Conservation (phyloP, 2,329 filamentous ascomycete species). For the Trematosphaeria pertusa region DNA sequence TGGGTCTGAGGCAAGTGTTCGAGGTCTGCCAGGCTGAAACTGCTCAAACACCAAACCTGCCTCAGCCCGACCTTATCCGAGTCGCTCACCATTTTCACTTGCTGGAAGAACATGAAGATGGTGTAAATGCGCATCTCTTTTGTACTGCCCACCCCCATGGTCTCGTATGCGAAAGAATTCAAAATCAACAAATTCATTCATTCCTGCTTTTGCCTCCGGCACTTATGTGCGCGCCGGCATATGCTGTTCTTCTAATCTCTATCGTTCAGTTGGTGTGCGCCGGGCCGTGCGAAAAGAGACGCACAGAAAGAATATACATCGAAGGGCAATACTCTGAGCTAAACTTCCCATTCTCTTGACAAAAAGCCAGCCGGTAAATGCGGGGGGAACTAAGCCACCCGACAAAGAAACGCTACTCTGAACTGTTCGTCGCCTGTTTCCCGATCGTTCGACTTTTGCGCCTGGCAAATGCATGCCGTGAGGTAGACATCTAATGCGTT, state of each 20-base stretch:
- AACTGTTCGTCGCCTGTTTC: constrained; percentile 13
- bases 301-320: constrained; percentile 7
- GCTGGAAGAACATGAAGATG: constrained; percentile 1
- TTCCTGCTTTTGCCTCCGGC: constrained; percentile 3
- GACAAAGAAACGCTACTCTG: constrained; percentile 10
- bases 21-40: constrained; percentile 22
- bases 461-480: constrained; percentile 42
- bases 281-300: background rate
- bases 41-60: constrained; percentile 10
- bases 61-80: background rate
- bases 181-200: constrained; percentile 4
- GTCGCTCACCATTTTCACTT: background rate
- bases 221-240: constrained; percentile 1
- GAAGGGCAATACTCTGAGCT: constrained; percentile 14
- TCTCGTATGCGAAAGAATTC: background rate
- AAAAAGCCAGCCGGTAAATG: constrained; percentile 16
- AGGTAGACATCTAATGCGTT: constrained; percentile 47
- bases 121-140: background rate
- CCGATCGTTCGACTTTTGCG: constrained; percentile 27
- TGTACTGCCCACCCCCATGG: background rate
- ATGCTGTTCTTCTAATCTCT: background rate
- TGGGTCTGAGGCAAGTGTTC: constrained; percentile 11
- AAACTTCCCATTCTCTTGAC: background rate
- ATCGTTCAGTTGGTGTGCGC: background rate
- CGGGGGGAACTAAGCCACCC: constrained; percentile 5